Evolutionary conservation across 2,329 filamentous ascomycete species (phyloP).

Genomic region (Xylaria sp.): DNA sequence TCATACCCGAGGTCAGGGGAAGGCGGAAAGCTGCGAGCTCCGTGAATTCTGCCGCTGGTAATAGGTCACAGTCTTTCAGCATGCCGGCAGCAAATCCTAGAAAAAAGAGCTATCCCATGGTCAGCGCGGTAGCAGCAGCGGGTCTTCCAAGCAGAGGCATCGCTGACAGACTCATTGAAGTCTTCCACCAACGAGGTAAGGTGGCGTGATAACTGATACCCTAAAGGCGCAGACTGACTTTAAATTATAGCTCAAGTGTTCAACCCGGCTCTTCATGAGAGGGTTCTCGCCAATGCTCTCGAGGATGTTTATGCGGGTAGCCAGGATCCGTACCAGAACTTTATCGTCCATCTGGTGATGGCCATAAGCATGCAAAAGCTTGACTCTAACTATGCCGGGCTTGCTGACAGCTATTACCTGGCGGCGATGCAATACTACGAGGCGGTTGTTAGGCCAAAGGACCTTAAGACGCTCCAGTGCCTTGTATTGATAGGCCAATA

Average conservation of each 20-base stretch:
- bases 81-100: slow-evolving; percentile 60
- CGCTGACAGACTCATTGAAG: slow-evolving; percentile 80
- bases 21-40: slow-evolving; percentile 59
- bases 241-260: slow-evolving; percentile 78
- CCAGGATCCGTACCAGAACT: slow-evolving; percentile 84
- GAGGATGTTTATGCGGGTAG: slow-evolving; percentile 83
- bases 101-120: slow-evolving; percentile 90
- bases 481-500: slow-evolving; percentile 89
- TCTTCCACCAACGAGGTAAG: slow-evolving; percentile 85
- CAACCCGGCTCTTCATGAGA: slow-evolving; percentile 87
- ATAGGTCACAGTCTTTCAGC: slow-evolving; percentile 72
- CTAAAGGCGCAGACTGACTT: slow-evolving; percentile 39
- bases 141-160: slow-evolving; percentile 78
- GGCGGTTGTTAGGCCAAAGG: slow-evolving; percentile 84
- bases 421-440: slow-evolving; percentile 88
- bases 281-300: slow-evolving; percentile 77
- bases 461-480: slow-evolving; percentile 90
- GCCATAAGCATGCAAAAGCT: slow-evolving; percentile 95
- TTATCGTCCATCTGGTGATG: slow-evolving; percentile 88
- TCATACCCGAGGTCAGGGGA: slow-evolving; percentile 79
- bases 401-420: slow-evolving; percentile 95
- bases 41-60: slow-evolving; percentile 43
- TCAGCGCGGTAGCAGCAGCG: slow-evolving; percentile 83
- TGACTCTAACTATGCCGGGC: slow-evolving; percentile 86
- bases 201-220: slow-evolving; percentile 32